Evolutionary conservation across 345 rosid species (phyloP).

Genomic region (Populus euphratica): DNA sequence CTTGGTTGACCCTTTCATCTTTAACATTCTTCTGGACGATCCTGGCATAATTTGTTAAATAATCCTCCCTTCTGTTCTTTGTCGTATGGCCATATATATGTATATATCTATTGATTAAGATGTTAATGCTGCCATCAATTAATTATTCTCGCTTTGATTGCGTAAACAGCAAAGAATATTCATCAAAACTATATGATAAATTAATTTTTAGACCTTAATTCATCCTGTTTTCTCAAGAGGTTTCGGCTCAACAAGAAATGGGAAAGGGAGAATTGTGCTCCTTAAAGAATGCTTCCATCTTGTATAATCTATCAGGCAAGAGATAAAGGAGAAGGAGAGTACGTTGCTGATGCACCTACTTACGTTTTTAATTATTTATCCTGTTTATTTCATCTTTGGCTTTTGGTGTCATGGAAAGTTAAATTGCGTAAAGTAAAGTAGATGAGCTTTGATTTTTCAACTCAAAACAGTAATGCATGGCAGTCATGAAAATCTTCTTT

Average conservation of each 20-base stretch:
- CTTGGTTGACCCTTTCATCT: background rate
- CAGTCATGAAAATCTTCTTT: background rate
- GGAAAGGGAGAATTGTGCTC: too few species aligned
- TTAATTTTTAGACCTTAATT: background rate
- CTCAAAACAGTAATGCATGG: background rate
- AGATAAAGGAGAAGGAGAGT: background rate
- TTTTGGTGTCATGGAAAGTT: background rate
- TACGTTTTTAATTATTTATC: background rate
- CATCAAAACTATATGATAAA: background rate
- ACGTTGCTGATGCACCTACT: background rate
- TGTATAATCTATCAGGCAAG: background rate
- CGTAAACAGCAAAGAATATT: background rate
- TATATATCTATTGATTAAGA: background rate
- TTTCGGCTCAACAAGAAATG: background rate
- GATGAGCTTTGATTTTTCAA: background rate
- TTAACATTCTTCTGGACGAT: background rate
- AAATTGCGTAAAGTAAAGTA: background rate
- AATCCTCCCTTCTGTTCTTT: background rate
- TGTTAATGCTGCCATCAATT: background rate
- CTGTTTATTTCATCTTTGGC: background rate
- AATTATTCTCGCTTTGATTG: background rate
- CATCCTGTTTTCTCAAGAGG: background rate
- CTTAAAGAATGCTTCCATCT: background rate
- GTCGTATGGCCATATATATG: background rate
- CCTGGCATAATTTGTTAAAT: background rate